Evolutionary conservation across 2,329 filamentous ascomycete species (phyloP), one percentile per base, ranked within the genome.

Genomic region (Calcarisporium arbuscula): DNA sequence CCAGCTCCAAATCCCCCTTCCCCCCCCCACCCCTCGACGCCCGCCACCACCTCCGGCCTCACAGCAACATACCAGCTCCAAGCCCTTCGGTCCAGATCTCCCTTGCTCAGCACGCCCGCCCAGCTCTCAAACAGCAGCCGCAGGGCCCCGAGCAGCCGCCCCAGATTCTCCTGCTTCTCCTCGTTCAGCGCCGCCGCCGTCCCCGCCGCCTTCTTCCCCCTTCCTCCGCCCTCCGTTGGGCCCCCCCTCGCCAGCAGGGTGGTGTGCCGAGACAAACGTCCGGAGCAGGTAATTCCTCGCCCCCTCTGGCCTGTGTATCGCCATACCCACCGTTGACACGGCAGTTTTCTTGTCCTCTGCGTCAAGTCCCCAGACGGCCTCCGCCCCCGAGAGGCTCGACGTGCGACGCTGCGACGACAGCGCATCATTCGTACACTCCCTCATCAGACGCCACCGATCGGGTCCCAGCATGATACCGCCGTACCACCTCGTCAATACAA

Each of bases 21-120:
- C 82, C 83, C 19, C n/a, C 87, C 87, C 87, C 87, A 94, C 2
- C 88, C 87, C 15, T 77, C 74, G 30, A 76, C 74, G 0, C 87
- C 88, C 37, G 69, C 61, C 39, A 84, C 78, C 3, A 94, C 82
- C 15, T 85, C 80, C 1, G 87, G 87, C 42, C 88, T 68, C 15
- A 89, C 77, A 16, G 74, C 70, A 2, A 82, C 67, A 57, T 94
- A 94, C 87, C 87, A 94, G 9, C 65, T 65, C 85, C 86, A 94
- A 14, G 85, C 84, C 39, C 79, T 73, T 41, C 71, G 70, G 52
- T 94, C 85, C 34, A 94, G 63, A 48, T 94, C 85, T 12, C 72
- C 66, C 5, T 62, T 60, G 18, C 60, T 68, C 21, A 94, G 54
- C 19, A 76, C 69, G n/a, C 65, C 60, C 1, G 71, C 68, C 88